Percentiles rank a stretch among this genome's conserved stretches.
Conservation (phyloP, 768 basidiomycete genomes). For the Tremella fuciformis region DNA sequence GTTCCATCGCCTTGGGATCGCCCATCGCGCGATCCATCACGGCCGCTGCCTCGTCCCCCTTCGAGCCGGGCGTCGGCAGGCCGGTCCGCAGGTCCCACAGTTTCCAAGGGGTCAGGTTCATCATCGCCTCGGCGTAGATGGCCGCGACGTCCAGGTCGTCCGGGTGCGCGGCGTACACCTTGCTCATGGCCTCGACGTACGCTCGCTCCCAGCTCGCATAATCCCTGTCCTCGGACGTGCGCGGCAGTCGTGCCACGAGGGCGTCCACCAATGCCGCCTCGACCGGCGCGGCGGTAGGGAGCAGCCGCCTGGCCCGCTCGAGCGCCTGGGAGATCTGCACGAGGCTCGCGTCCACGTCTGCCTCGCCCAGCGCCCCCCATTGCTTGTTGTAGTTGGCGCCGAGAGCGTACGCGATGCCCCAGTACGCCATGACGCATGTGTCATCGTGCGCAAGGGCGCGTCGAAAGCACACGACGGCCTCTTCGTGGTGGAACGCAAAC, state of each 20-base stretch:
- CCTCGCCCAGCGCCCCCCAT: slow-evolving; percentile 21
- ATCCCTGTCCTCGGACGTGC: slow-evolving; percentile 17
- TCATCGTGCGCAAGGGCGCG: slow-evolving; percentile 30
- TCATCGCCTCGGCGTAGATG: slow-evolving; percentile 37
- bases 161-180: slow-evolving; percentile 23
- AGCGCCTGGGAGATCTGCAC: slow-evolving; percentile 8
- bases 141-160: slow-evolving; percentile 39
- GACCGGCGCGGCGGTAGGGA: slow-evolving; percentile 10
- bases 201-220: slow-evolving; percentile 21
- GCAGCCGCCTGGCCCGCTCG: slow-evolving; percentile 9
- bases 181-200: slow-evolving; percentile 31
- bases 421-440: slow-evolving; percentile 31
- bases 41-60: slow-evolving; percentile 17
- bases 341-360: slow-evolving; percentile 12
- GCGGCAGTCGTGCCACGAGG: slow-evolving; percentile 22
- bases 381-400: slow-evolving; percentile 46
- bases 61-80: slow-evolving; percentile 18
- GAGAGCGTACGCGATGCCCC: slow-evolving; percentile 39
- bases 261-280: slow-evolving; percentile 28
- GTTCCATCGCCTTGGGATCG: slow-evolving; percentile 11
- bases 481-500: slow-evolving; percentile 41
- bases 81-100: slow-evolving; percentile 44
- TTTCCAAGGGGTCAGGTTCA: slow-evolving; percentile 40
- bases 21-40: slow-evolving; percentile 29
- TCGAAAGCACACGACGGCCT: slow-evolving; percentile 34